Percentiles rank a stretch among this genome's conserved stretches.
These are phyloP conservation scores for Pulveroboletus frians DNA, from an alignment of 768 basidiomycete genomes.

Conservation along the genomic window DNA sequence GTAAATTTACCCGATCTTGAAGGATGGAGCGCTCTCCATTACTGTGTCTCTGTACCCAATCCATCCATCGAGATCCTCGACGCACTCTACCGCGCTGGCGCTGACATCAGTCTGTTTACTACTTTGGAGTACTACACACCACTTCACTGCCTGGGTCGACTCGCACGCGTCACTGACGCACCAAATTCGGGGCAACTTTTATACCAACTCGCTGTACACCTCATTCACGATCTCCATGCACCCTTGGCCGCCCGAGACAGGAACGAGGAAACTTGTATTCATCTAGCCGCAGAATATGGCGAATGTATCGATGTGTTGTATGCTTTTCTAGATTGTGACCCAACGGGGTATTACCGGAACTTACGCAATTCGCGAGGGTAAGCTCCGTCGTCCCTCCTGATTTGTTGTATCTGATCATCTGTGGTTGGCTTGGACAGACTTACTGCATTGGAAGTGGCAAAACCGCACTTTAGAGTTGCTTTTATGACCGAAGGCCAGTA, in stretches of 20 bases:
- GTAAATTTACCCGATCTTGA: conserved; percentile 63
- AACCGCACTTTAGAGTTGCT: conserved; percentile 57
- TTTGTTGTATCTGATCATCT: background rate
- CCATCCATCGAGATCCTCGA: conserved; percentile 64
- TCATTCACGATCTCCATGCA: conserved; percentile 63
- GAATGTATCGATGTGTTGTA: conserved; percentile 56
- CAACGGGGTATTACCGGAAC: conserved; percentile 47
- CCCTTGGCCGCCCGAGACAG: conserved; percentile 63
- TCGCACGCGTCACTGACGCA: conserved; percentile 30
- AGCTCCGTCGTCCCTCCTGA: conserved; percentile 19
- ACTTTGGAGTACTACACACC: conserved; percentile 57
- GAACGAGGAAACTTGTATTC: conserved; percentile 71
- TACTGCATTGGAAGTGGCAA: conserved; percentile 63
- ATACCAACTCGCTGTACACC: conserved; percentile 59
- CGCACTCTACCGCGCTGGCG: conserved; percentile 69
- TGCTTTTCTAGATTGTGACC: conserved; percentile 63
- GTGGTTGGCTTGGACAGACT: conserved; percentile 26
- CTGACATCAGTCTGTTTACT: conserved; percentile 69
- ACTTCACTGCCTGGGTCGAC: conserved; percentile 59
- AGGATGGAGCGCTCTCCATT: conserved; percentile 72
- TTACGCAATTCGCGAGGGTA: conserved; percentile 70
- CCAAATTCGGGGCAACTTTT: conserved; percentile 37
- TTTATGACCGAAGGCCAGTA: conserved; percentile 51
- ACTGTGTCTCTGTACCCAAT: conserved; percentile 51
- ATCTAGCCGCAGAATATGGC: conserved; percentile 74